Evolutionary conservation across 2,329 filamentous ascomycete genomes (phyloP).

Genomic region (Calcarisporium arbuscula): DNA sequence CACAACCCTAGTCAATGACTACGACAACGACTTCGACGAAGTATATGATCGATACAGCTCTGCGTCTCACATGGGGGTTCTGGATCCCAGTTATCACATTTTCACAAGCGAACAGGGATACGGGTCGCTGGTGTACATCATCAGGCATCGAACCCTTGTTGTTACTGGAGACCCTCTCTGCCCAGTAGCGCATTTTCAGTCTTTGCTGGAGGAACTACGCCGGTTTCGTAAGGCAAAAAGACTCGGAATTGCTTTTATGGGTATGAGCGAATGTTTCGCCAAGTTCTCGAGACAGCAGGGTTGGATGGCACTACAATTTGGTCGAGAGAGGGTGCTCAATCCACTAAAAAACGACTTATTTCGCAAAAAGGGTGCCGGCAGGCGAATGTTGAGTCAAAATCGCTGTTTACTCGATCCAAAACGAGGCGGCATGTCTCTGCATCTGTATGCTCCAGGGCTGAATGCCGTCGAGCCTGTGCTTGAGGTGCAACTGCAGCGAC

Average conservation of each 20-base stretch:
- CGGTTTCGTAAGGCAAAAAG: constrained; percentile 6
- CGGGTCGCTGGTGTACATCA: constrained; percentile 14
- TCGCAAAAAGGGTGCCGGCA: constrained; percentile 11
- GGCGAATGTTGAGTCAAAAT: constrained; percentile 15
- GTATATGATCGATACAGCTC: constrained; percentile 12
- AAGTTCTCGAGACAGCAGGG: constrained; percentile 6
- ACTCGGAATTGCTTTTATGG: constrained; percentile 13
- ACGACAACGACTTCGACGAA: too few species aligned
- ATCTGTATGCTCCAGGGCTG: too few species aligned
- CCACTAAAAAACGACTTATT: constrained; percentile 13
- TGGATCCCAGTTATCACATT: constrained; percentile 14
- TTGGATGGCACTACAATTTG: constrained; percentile 13
- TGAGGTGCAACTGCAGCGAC: constrained; percentile 10
- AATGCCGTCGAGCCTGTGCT: constrained; percentile 9
- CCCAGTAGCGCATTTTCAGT: constrained; percentile 3
- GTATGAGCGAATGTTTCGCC: constrained; percentile 12
- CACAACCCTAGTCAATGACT: too few species aligned
- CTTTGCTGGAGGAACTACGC: constrained; percentile 12
- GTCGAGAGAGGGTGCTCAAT: constrained; percentile 13
- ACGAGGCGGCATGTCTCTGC: constrained; percentile 10
- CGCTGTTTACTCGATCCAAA: constrained; percentile 14
- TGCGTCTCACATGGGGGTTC: constrained; percentile 16
- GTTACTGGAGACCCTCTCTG: constrained; percentile 15
- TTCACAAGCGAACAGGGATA: constrained; percentile 13
- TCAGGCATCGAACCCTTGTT: constrained; percentile 10